These are phyloP conservation scores for Moricandia moricandioides DNA, from an alignment of 345 rosid species.

Conservation along the genomic window DNA sequence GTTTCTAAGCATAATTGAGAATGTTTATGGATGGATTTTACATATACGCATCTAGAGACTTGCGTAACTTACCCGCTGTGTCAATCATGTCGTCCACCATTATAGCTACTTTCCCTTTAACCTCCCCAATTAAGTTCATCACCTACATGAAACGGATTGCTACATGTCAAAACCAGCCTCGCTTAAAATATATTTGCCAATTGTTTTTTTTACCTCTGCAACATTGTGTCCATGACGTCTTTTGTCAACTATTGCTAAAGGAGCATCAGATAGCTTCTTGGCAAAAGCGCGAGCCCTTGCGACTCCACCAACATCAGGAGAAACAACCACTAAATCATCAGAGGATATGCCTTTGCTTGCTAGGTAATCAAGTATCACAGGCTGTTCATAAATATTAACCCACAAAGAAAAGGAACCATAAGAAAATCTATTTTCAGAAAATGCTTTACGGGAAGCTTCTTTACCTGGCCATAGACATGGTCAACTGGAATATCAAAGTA, in stretches of 20 bases:
- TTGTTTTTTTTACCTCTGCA: slow-evolving; percentile 66
- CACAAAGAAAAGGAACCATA: neutral
- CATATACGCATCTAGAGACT: neutral
- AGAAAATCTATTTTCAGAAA: neutral
- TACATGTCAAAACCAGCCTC: neutral
- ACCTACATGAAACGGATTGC: slow-evolving; percentile 50
- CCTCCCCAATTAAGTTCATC: slow-evolving; percentile 97
- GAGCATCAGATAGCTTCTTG: slow-evolving; percentile 93
- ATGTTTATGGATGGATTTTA: neutral
- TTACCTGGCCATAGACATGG: slow-evolving; percentile 93
- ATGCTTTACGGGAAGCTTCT: slow-evolving; percentile 8
- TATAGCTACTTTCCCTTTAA: slow-evolving; percentile 92
- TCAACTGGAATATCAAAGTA: slow-evolving; percentile 97
- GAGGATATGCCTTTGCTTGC: slow-evolving; percentile 90
- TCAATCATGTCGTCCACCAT: slow-evolving; percentile 99
- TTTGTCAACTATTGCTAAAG: slow-evolving; percentile 96
- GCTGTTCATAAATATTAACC: slow-evolving; percentile 46
- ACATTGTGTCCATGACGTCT: slow-evolving; percentile 96
- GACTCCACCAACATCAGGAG: slow-evolving; percentile 98
- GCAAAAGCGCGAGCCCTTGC: slow-evolving; percentile 97
- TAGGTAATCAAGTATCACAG: slow-evolving; percentile 94
- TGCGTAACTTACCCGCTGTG: slow-evolving; percentile 71
- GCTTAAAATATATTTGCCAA: neutral
- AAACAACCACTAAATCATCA: slow-evolving; percentile 89
- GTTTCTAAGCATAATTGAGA: neutral